Percentiles rank a stretch among this genome's conserved stretches.
These are phyloP conservation scores for Malassezia dermatis DNA, from an alignment of 1,284 basidiomycete genomes.

Conservation along the genomic window DNA sequence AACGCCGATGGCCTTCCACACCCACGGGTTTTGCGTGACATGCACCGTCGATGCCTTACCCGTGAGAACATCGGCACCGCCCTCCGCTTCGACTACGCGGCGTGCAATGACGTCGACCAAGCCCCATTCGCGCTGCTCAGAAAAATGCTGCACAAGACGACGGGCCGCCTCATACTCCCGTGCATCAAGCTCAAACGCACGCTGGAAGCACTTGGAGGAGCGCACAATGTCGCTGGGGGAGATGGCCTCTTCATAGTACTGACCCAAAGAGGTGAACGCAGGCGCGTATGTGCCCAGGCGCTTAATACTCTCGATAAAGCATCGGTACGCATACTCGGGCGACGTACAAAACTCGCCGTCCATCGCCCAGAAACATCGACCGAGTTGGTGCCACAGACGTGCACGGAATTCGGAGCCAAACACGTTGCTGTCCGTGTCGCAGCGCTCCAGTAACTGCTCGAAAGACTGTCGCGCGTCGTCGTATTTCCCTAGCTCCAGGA, in stretches of 20 bases:
- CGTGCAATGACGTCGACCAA: conserved; percentile 84
- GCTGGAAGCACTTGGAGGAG: conserved; percentile 92
- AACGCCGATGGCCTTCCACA: conserved; percentile 91
- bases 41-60: conserved; percentile 11
- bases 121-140: conserved; percentile 88
- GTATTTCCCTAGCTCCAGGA: conserved; percentile 56
- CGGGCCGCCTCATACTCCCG: conserved; percentile 75
- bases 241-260: conserved; percentile 68
- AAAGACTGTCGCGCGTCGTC: conserved; percentile 57
- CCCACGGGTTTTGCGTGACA: conserved; percentile 72
- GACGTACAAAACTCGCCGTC: conserved; percentile 52
- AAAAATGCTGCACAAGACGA: conserved; percentile 75
- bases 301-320: conserved; percentile 75
- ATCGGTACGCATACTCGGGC: conserved; percentile 49
- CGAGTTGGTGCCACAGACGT: conserved; percentile 72
- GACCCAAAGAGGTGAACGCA: conserved; percentile 82
- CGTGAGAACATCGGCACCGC: conserved; percentile 27
- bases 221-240: conserved; percentile 69
- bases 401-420: conserved; percentile 54
- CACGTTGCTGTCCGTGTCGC: conserved; percentile 52
- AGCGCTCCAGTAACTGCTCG: conserved; percentile 55
- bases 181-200: conserved; percentile 91
- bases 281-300: conserved; percentile 68
- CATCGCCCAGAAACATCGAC: conserved; percentile 65
- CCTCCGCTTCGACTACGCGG: conserved; percentile 71